Evolutionary conservation across 306 rosid genomes (phyloP), one percentile per base, ranked within the genome.

Genomic region (Cucurbita maxima): DNA sequence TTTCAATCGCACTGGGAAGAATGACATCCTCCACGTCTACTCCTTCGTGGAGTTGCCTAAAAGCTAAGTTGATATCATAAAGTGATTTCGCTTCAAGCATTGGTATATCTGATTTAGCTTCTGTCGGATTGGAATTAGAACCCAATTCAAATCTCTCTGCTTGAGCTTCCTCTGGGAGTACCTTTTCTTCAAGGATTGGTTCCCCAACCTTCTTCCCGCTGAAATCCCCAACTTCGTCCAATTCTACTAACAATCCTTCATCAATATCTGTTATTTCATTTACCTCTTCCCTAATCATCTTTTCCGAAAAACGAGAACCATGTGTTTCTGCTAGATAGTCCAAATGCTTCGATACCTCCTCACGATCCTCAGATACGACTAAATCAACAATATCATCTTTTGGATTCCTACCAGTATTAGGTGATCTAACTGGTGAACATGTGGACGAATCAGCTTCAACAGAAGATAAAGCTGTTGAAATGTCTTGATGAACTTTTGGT

Each of bases 221-320:
- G 85, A 88, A 89, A 81, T 91, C 96, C 47, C 97, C 99, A 77
- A 91, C 95, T 50, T 92, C 76, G 77, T 94, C 97, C 81, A 94
- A 77, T 63, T 94, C 97, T 37, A 75, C 83, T 83, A 91, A 80
- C 76, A 94, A 72, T 58, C 48, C 92, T 78, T 87, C 92, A 16
- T 94, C 90, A 66, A 91, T 83, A 74, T 89, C 96, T 79, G 86
- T 84, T 64, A 84, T 53, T 47, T 85, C 88, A 72, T 85, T 87
- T 18, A 76, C 73, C 70, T 86, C 92, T 73, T 80, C 86, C 11
- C 60, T 81, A 76, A 55, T 45, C 76, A 22, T 77, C 59, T 84
- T 86, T 57, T 81, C 79, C 41, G 78, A 64, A 58, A 45, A 44
- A 20, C 41, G 89, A 78, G 85, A 80, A 76, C 58, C 52, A 60